Base-by-base conservation (phyloP, 73 alveolate species). In the Paramecium bursaria region DNA sequence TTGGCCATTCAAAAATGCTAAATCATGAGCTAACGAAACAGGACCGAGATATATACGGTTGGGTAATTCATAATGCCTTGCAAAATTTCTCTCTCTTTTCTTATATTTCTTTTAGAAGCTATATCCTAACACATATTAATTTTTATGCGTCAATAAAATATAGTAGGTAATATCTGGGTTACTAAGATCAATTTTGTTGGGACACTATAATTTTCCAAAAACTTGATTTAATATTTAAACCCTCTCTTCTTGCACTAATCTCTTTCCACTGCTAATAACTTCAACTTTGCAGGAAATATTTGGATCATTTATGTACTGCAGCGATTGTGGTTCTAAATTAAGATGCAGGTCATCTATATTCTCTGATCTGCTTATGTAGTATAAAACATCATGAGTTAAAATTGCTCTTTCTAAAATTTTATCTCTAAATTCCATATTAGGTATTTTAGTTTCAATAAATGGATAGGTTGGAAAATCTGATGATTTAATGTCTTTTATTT, bases 21-120 rank as follows among this genome's bases (percentile, higher is more conserved):
- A 88, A 21, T 93, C 91, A 75, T 92, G 95, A 49, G 93, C 99
- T 7, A 98, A 95, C 9, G 98, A 87, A 15, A 99, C 96, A 4
- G 99, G 99, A 33, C 99, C 99, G 21, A 97, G 90, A 75, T 95
- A 96, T 31, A 95, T 95, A 74, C 99, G 86, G 23, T 92, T 76
- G 50, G 89, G 90, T 76, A 97, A 85, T 60, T 75, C 95, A 73
- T 94, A 97, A 15, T 35, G 35, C 79, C 94, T 93, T 17, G 97
- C 90, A 49, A 90, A 93, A 87, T 86, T 95, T 42, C 90, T 75
- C 25, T 87, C 88, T 90, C 92, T 82, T 79, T 90, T 79, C 60
- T 86, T 85, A 86, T 86, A 90, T 90, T 60, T 90, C 47, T 86
- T 87, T 91, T 10, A 92, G 93, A 15, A 96, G 61, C 90, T 94